These are phyloP conservation scores for Bruguiera parviflora DNA, from an alignment of 345 rosid species.

Conservation along the genomic window DNA sequence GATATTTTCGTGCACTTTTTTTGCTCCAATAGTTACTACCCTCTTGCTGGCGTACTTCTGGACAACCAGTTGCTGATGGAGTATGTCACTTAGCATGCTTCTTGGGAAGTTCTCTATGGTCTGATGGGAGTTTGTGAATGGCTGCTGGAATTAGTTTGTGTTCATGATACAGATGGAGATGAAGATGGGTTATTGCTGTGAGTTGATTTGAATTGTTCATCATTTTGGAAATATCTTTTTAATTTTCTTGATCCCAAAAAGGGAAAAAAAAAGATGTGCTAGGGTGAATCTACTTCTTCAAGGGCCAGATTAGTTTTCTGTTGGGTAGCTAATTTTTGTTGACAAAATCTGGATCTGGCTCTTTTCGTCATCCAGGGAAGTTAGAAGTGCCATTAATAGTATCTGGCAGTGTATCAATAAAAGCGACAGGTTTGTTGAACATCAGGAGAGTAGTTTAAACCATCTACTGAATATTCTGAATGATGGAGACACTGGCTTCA, in stretches of 20 bases:
- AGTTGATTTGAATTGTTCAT: slow-evolving; percentile 3
- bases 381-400: slow-evolving; percentile 5
- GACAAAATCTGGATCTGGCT: slow-evolving; percentile 8
- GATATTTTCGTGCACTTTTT: background rate
- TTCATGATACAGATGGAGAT: slow-evolving; percentile 19
- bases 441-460: slow-evolving; percentile 11
- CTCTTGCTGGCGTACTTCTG: slow-evolving; percentile 14
- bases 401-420: slow-evolving; percentile 2
- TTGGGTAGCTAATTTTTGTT: slow-evolving; percentile 14
- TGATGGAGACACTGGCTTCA: slow-evolving; percentile 53
- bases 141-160: slow-evolving; percentile 33
- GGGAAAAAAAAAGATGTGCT: slow-evolving; percentile 11
- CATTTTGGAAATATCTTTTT: slow-evolving; percentile 10
- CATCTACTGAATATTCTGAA: slow-evolving; percentile 2
- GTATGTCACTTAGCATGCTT: slow-evolving; percentile 16
- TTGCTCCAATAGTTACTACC: too few species aligned
- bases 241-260: background rate
- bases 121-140: slow-evolving; percentile 35
- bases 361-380: slow-evolving; percentile 5
- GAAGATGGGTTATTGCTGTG: slow-evolving; percentile 28
- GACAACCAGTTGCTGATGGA: slow-evolving; percentile 18
- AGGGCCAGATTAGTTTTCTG: slow-evolving; percentile 13
- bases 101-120: slow-evolving; percentile 7
- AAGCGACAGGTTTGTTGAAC: slow-evolving; percentile 6
- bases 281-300: slow-evolving; percentile 16